These are phyloP conservation scores for Alternaria incomplexa DNA, from an alignment of 2,329 filamentous ascomycete genomes.

Conservation along the genomic window DNA sequence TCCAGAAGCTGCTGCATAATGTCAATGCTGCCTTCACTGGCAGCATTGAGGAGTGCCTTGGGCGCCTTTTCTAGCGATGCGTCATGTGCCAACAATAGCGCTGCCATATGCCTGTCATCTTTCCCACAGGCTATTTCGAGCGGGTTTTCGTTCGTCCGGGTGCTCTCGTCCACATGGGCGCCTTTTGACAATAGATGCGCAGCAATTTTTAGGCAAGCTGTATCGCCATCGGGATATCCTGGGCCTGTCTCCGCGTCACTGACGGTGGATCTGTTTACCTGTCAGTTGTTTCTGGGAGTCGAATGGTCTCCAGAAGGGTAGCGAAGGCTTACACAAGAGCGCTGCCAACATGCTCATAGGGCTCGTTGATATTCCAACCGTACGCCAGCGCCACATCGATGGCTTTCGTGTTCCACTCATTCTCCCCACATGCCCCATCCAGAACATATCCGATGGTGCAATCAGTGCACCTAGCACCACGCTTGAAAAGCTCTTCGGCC, in stretches of 20 bases:
- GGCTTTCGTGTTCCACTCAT: not conserved
- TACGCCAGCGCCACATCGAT: not conserved
- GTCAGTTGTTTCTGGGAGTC: not conserved
- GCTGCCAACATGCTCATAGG: not conserved
- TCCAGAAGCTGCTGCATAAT: not conserved
- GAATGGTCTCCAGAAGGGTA: not conserved
- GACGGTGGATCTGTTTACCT: not conserved
- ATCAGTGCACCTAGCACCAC: not conserved
- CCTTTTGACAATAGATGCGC: not conserved
- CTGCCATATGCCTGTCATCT: not conserved
- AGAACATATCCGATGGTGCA: not conserved
- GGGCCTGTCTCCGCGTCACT: not conserved
- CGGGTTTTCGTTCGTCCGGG: not conserved
- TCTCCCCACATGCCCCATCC: not conserved
- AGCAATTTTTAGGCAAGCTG: not conserved
- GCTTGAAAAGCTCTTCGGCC: not conserved
- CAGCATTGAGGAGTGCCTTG: not conserved
- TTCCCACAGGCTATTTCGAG: not conserved
- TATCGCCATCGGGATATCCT: not conserved
- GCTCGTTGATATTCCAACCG: not conserved
- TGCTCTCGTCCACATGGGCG: not conserved
- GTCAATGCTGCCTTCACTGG: not conserved
- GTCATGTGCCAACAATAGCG: not conserved
- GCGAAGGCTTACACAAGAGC: not conserved
- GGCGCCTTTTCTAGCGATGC: not conserved